A percentile compares a stretch with the other conserved stretches of the same genome.
phyloP scores from a whole-genome alignment of 495 filamentous ascomycete genomes.

The Trichoderma reesei region DNA sequence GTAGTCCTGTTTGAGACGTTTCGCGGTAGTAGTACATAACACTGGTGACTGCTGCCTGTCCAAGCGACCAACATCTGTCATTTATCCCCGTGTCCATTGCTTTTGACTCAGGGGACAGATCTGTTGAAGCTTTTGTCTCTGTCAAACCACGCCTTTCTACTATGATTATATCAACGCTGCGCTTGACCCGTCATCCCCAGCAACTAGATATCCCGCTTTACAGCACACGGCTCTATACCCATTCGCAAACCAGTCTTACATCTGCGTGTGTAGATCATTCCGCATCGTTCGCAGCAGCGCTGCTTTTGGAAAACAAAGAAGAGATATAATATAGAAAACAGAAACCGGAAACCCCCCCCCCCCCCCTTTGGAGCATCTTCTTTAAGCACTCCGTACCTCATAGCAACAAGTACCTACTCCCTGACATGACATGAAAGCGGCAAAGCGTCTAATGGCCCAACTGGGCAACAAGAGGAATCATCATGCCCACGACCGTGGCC shows the following conservation, averaged over 20 bases:
- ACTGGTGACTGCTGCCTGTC: no score
- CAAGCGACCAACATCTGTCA: no score
- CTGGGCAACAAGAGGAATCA: constrained; percentile 80
- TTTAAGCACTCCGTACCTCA: not conserved
- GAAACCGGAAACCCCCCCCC: constrained; percentile 8
- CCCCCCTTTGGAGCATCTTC: not conserved
- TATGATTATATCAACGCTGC: not conserved
- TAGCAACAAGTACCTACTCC: not conserved
- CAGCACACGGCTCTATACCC: not conserved
- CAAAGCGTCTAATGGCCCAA: constrained; percentile 51
- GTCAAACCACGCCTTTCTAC: not conserved
- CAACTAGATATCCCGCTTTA: not conserved
- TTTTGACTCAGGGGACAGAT: no score
- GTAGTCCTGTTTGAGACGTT: no score
- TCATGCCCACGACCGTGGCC: constrained; percentile 77
- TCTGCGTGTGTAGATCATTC: not conserved
- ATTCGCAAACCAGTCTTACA: not conserved
- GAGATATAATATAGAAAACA: not conserved
- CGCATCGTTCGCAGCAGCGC: not conserved
- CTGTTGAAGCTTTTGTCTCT: not conserved
- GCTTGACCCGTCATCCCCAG: not conserved
- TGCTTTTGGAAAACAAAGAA: not conserved
- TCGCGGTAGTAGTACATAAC: no score
- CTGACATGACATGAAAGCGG: not conserved
- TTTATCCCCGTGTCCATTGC: no score